Base-by-base conservation (phyloP, 2,329 filamentous ascomycete genomes). In the Exophiala sideris region DNA sequence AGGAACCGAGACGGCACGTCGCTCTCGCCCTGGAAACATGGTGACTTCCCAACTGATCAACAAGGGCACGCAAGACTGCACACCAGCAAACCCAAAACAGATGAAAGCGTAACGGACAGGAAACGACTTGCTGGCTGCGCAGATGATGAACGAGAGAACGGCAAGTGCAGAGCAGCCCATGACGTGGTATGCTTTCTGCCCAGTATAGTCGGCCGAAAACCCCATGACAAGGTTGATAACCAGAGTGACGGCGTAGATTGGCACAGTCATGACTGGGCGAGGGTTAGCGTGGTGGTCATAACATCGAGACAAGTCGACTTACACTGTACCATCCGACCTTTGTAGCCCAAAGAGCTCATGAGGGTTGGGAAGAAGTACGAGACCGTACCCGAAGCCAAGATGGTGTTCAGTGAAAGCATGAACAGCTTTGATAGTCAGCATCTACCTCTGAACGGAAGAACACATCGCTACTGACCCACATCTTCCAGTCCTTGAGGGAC, bases 31-130 rank as follows among this genome's bases (percentile, higher is more conserved):
- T 8, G 51, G 51, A 33, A 54, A 54, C 51, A 54, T 54, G 38
- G 51, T 54, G 45, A 54, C 51, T 38, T 54, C 51, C 51, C 51
- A 54, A 29, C 51, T 54, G 18, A 54, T 54, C 39, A 54, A 44
- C 32, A 54, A 40, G n/a, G 51, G 51, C 20, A 54, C 51, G 36
- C 51, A 54, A 24, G 34, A 34, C 32, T 54, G 51, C 38, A 54
- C 51, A 11, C 51, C 51, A 11, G 51, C 51, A 16, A 54, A 54
- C 34, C 50, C 51, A 16, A 54, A 54, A 16, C 51, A 54, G 45
- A 54, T 54, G 29, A 54, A 54, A 36, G 51, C 51, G 35, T 54
- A 54, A n/a, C 51, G 51, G 29, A 54, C 45, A 9, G 51, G 29
- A 45, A 54, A 54, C 33, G 42, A 14, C n/a, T 35, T 49, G 51